Conservation (phyloP, 257 asterid species). For the Solanum neorickii region DNA sequence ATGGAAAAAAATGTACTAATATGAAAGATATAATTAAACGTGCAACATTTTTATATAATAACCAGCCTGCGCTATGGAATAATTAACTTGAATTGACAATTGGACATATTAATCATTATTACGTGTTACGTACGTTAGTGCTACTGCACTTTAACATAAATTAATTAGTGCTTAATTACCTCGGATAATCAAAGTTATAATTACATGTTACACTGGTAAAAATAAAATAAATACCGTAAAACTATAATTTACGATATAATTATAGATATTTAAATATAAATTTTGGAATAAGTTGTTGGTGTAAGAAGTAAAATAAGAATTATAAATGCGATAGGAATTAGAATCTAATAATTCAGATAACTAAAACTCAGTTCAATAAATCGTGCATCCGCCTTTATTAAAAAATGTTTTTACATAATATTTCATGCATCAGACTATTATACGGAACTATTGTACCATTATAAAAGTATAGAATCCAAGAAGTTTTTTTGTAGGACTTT, state of each 20-base stretch:
- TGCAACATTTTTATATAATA: neutral
- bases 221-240: neutral
- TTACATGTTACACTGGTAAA: neutral
- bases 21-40: neutral
- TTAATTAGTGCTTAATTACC: neutral
- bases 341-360: neutral
- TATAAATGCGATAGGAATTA: neutral
- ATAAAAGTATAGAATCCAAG: neutral
- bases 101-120: neutral
- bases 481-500: neutral
- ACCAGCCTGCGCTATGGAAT: neutral
- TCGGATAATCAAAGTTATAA: neutral
- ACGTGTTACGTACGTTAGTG: neutral
- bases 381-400: neutral
- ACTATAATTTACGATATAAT: neutral
- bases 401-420: neutral
- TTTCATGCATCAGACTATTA: neutral
- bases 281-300: neutral
- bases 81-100: neutral
- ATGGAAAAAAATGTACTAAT: neutral
- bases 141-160: neutral
- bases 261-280: neutral
- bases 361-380: neutral
- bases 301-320: no score
- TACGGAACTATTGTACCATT: neutral